These are phyloP conservation scores for Cryptococcus amylolentus DNA, from an alignment of 1,284 basidiomycete species.

Conservation along the genomic window DNA sequence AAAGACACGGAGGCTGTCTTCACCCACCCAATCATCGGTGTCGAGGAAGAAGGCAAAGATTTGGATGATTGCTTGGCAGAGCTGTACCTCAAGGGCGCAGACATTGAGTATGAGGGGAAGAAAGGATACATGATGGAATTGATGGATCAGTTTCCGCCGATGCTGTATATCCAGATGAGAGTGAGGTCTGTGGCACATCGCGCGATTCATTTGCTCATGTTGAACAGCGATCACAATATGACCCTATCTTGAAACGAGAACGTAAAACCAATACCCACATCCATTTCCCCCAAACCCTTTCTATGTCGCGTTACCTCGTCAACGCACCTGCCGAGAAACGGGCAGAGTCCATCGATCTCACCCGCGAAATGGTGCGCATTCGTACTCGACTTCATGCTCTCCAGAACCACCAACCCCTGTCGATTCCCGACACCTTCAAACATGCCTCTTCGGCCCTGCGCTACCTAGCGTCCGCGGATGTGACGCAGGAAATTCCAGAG, in stretches of 20 bases:
- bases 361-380: conserved; percentile 60
- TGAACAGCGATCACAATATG: conserved; percentile 87
- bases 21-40: conserved; percentile 90
- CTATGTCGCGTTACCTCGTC: conserved; percentile 88
- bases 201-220: not conserved
- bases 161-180: conserved; percentile 93
- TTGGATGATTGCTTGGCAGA: conserved; percentile 90
- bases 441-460: conserved; percentile 45
- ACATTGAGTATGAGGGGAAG: conserved; percentile 82
- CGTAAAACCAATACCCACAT: conserved; percentile 97
- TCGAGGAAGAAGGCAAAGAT: conserved; percentile 73
- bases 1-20: conserved; percentile 80
- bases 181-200: conserved; percentile 49
- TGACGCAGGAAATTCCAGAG: conserved; percentile 35
- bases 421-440: conserved; percentile 31
- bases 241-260: conserved; percentile 61
- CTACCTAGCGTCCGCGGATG: conserved; percentile 56
- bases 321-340: conserved; percentile 67
- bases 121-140: conserved; percentile 84
- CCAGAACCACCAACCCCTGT: conserved; percentile 59
- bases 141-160: conserved; percentile 78
- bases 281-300: conserved; percentile 79
- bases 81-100: conserved; percentile 74
- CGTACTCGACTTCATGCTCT: conserved; percentile 66
- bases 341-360: conserved; percentile 64